Conservation (phyloP, 2,329 filamentous ascomycete genomes). For the Thelonectria olida region DNA sequence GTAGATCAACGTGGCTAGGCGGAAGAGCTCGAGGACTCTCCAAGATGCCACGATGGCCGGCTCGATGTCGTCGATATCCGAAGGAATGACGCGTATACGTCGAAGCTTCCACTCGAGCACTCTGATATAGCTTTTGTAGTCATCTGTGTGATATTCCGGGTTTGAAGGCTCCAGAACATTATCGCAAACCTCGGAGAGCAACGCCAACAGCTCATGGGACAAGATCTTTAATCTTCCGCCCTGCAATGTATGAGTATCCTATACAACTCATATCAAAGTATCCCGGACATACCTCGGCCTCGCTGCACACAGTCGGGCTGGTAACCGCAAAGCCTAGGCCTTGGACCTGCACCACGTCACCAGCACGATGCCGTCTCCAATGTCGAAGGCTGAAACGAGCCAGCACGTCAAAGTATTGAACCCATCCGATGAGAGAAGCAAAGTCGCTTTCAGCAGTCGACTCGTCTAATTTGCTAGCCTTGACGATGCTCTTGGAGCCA, state of each 20-base stretch:
- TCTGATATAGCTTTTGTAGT: slow-evolving; percentile 7
- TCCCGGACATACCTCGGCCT: background rate
- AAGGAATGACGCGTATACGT: background rate
- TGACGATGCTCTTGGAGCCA: slow-evolving; percentile 27
- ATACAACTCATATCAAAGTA: too few relatives aligned
- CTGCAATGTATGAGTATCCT: background rate
- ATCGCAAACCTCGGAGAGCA: slow-evolving; percentile 11
- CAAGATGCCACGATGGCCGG: background rate
- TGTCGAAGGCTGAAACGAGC: slow-evolving; percentile 29
- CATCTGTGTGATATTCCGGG: background rate
- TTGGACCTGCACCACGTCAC: background rate
- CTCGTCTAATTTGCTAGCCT: slow-evolving; percentile 15
- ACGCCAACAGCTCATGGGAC: background rate
- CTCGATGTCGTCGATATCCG: background rate
- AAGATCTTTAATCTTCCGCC: background rate
- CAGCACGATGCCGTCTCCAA: slow-evolving; percentile 22
- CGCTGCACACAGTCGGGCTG: background rate
- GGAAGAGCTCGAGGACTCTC: background rate
- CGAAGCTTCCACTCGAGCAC: slow-evolving; percentile 8
- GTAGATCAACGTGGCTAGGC: background rate
- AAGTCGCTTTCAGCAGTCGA: slow-evolving; percentile 1
- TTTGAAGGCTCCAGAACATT: background rate
- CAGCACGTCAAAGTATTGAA: slow-evolving; percentile 27
- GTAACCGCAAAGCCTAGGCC: background rate
- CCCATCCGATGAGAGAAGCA: slow-evolving; percentile 24